Evolutionary conservation across 768 basidiomycete genomes (phyloP).

Genomic region (Daedalea quercina): DNA sequence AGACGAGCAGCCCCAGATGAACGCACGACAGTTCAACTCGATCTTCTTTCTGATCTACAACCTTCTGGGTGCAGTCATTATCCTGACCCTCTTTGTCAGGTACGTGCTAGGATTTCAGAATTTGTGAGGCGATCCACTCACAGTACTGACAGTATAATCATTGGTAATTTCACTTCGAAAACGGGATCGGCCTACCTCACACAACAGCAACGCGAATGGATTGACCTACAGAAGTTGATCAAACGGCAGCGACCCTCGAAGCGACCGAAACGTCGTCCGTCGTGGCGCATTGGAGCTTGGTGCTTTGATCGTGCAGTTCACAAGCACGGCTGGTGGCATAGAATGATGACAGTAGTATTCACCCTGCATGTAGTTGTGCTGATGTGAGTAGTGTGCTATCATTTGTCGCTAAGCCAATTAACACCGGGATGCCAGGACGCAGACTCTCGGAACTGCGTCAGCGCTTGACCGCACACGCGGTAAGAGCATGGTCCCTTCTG

Average conservation of each 20-base stretch:
- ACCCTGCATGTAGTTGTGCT: slow-evolving; percentile 75
- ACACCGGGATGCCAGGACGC: slow-evolving; percentile 49
- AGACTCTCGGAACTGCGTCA: slow-evolving; percentile 54
- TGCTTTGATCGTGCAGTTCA: slow-evolving; percentile 87
- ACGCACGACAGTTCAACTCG: slow-evolving; percentile 75
- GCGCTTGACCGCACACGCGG: slow-evolving; percentile 53
- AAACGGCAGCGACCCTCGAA: slow-evolving; percentile 82
- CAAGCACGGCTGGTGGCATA: slow-evolving; percentile 93
- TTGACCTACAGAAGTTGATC: slow-evolving; percentile 85
- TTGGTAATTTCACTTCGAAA: slow-evolving; percentile 83
- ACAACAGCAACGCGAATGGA: slow-evolving; percentile 86
- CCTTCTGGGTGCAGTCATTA: slow-evolving; percentile 83
- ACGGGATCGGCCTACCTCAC: slow-evolving; percentile 87
- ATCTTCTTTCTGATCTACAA: slow-evolving; percentile 92
- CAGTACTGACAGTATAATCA: slow-evolving; percentile 69
- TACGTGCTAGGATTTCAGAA: slow-evolving; percentile 25
- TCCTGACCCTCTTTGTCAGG: slow-evolving; percentile 89
- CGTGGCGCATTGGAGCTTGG: slow-evolving; percentile 58
- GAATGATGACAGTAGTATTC: slow-evolving; percentile 73
- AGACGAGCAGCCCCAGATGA: slow-evolving; percentile 62
- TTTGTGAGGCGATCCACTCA: background rate
- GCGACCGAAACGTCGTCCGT: slow-evolving; percentile 60
- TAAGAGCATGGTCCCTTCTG: slow-evolving; percentile 26
- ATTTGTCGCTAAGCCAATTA: background rate
- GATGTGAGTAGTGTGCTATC: slow-evolving; percentile 46